These are phyloP conservation scores for Hyaloscypha variabilis DNA, from an alignment of 495 filamentous ascomycete species.

Conservation along the genomic window DNA sequence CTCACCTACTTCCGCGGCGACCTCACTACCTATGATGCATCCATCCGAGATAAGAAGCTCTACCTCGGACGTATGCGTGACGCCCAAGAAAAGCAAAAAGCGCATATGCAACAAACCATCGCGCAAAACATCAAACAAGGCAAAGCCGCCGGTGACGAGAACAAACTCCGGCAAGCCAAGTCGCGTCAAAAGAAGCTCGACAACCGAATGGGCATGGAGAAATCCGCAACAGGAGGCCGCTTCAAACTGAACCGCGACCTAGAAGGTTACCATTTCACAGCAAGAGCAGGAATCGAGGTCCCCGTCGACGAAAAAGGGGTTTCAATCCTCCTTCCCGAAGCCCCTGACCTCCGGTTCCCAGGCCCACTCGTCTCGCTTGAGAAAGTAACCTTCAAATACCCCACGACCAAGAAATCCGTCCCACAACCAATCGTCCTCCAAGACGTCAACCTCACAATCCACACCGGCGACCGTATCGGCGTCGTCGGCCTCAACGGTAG, in stretches of 20 bases:
- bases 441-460: conserved; percentile 64
- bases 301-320: conserved; percentile 64
- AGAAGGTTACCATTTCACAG: conserved; percentile 56
- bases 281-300: conserved; percentile 68
- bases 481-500: conserved; percentile 71
- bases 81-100: conserved; percentile 73
- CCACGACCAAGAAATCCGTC: conserved; percentile 25
- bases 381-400: conserved; percentile 62
- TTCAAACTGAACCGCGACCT: conserved; percentile 82
- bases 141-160: conserved; percentile 74
- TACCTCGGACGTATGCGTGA: conserved; percentile 76
- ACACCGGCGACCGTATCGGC: conserved; percentile 69
- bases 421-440: conserved; percentile 43
- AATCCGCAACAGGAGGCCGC: conserved; percentile 65
- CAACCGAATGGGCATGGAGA: conserved; percentile 74
- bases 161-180: conserved; percentile 77
- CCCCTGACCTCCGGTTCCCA: conserved; percentile 71
- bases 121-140: conserved; percentile 68
- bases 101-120: conserved; percentile 77
- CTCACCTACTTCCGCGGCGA: conserved; percentile 72
- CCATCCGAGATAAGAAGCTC: conserved; percentile 64
- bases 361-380: conserved; percentile 72
- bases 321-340: conserved; percentile 57
- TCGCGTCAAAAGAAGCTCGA: conserved; percentile 81
- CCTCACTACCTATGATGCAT: conserved; percentile 66